Conservation (phyloP, 441 rosid genomes). For the Erodium texanum region DNA sequence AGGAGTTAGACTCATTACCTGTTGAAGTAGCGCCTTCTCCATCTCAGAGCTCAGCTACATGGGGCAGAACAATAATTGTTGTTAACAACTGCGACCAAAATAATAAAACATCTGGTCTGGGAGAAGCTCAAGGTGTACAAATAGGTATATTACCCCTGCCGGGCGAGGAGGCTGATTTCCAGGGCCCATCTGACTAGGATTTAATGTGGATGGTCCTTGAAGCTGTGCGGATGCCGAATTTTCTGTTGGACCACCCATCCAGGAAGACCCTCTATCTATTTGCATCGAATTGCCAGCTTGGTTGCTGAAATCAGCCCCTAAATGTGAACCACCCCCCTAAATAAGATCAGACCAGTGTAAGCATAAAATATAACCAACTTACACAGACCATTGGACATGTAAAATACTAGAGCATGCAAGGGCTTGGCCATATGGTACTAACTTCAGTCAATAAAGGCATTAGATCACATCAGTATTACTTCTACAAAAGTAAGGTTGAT, state of each 20-base stretch:
- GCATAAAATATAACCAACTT: slow-evolving; percentile 2
- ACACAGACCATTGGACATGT: not conserved
- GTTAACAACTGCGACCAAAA: slow-evolving; percentile 2
- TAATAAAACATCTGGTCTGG: not conserved
- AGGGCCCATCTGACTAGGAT: slow-evolving; percentile 50
- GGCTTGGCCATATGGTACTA: not conserved
- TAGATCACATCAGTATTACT: too few species aligned
- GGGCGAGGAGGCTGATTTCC: slow-evolving; percentile 54
- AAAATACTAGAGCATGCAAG: not conserved
- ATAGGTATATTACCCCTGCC: slow-evolving; percentile 35
- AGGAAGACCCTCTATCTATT: slow-evolving; percentile 64
- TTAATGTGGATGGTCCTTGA: slow-evolving; percentile 38
- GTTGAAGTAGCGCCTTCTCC: slow-evolving; percentile 93
- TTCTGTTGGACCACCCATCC: slow-evolving; percentile 61
- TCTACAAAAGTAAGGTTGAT: too few species aligned
- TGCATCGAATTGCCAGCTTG: slow-evolving; percentile 53
- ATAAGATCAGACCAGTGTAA: not conserved
- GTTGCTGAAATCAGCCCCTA: slow-evolving; percentile 53
- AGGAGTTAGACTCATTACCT: slow-evolving; percentile 91
- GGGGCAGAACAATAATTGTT: slow-evolving; percentile 5
- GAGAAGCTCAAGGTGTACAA: slow-evolving; percentile 5
- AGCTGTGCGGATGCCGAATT: slow-evolving; percentile 40
- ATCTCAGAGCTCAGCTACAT: slow-evolving; percentile 77
- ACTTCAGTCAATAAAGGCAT: not conserved
- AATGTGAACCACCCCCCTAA: slow-evolving; percentile 58